Percentiles rank a stretch among this genome's conserved stretches.
Conservation (phyloP, 768 basidiomycete species). For the Piloderma croceum region DNA sequence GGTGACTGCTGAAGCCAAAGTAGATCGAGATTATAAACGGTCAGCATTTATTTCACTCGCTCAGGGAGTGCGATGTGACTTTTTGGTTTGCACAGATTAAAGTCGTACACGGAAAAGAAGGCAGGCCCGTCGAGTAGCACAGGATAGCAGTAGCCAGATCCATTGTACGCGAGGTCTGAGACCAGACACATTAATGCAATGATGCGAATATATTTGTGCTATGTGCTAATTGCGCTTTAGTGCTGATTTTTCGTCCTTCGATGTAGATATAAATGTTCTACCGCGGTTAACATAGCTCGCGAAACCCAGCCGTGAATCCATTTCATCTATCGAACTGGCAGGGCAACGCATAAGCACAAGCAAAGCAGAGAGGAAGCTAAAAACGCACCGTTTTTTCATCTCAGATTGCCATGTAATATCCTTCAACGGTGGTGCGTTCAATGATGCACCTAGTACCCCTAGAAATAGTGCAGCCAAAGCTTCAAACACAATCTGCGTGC, state of each 20-base stretch:
- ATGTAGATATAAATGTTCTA: background rate
- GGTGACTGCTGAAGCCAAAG: constrained; percentile 40
- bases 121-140: background rate
- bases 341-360: background rate
- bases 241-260: no score
- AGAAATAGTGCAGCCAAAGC: constrained; percentile 56
- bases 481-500: constrained; percentile 58
- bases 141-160: background rate
- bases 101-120: constrained; percentile 29
- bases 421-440: constrained; percentile 62
- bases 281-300: constrained; percentile 14
- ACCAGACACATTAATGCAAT: no score
- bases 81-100: constrained; percentile 15
- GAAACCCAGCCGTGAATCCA: constrained; percentile 15
- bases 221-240: background rate
- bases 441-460: constrained; percentile 68
- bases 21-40: constrained; percentile 55
- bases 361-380: background rate
- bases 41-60: constrained; percentile 22
- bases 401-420: constrained; percentile 89
- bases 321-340: constrained; percentile 10
- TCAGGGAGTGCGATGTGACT: background rate
- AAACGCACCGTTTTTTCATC: constrained; percentile 70
- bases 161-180: background rate
- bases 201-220: background rate